Base-by-base conservation (phyloP, 148 eudicot genomes). In the Cornus controversa region DNA sequence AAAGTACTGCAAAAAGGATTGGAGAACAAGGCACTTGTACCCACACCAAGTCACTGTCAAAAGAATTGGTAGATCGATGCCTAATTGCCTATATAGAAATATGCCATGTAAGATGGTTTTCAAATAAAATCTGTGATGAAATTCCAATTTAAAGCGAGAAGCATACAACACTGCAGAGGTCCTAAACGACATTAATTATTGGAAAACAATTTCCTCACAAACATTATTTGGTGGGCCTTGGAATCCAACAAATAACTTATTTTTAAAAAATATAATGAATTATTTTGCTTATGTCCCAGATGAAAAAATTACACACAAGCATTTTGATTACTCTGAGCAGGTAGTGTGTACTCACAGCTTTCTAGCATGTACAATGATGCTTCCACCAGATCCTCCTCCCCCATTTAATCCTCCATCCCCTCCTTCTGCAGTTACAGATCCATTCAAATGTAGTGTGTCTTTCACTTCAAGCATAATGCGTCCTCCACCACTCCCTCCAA, bases 301-400 rank as follows among this genome's bases (percentile, higher is more conserved):
- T 0, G 62, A 71, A 66, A 72, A 65, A 37, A 27, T 26, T 22
- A 22, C 50, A 40, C 45, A 6, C 1, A n/a, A 34, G 26, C 25
- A 65, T 73, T 36, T 34, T 37, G 26, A 36, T 54, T 23, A 24
- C 66, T 66, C 54, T 34, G 42, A 67, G 72, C 70, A 69, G 42
- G 70, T 37, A 53, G 42, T 13, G 77, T 70, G 75, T 77, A 88
- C 97, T 89, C 82, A 93, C 97, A 93, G 83, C 89, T 93, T 93
- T 75, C 81, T 72, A 74, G 97, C 86, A 79, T 67, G 72, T 69
- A 93, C 68, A 78, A 85, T 75, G 78, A 93, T 87, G 88, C 97
- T 93, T 84, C 97, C 97, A 79, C 97, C 97, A 75, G 94, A 93
- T 79, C 97, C 97, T 18, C 97, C 97, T 74, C 97, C 97, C 2